Conservation (phyloP, 352 stramenopile species). For the Phytophthora constricta region DNA sequence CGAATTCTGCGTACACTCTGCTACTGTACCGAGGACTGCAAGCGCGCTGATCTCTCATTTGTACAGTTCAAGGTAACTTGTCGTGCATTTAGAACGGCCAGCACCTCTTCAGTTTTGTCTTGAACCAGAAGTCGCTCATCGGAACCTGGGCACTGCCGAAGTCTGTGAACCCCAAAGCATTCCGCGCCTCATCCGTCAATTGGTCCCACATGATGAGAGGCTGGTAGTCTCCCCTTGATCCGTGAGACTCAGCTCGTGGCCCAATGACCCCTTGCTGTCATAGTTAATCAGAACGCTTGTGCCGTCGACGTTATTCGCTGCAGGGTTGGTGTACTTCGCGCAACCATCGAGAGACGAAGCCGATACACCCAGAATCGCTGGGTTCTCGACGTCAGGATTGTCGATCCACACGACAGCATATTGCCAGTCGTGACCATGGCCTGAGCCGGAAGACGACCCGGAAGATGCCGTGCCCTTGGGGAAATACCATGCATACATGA, state of each 20-base stretch:
- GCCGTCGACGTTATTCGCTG: slow-evolving; percentile 14
- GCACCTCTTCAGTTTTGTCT: slow-evolving; percentile 15
- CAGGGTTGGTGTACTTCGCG: slow-evolving; percentile 10
- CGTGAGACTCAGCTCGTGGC: slow-evolving; percentile 17
- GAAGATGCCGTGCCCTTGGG: slow-evolving; percentile 48
- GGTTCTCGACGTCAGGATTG: slow-evolving; percentile 8
- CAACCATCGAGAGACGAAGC: slow-evolving; percentile 19
- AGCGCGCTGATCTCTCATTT: too few species aligned
- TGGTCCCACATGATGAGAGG: slow-evolving; percentile 31
- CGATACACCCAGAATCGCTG: slow-evolving; percentile 14
- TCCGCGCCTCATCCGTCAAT: slow-evolving; percentile 24
- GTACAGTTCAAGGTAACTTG: neutral
- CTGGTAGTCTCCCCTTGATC: slow-evolving; percentile 25
- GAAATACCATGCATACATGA: slow-evolving; percentile 58
- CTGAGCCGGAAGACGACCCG: slow-evolving; percentile 20
- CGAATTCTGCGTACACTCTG: too few species aligned
- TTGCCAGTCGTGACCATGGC: slow-evolving; percentile 54
- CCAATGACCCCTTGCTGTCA: neutral
- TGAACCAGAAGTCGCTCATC: slow-evolving; percentile 36
- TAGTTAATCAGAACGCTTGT: slow-evolving; percentile 24
- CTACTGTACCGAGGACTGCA: too few species aligned
- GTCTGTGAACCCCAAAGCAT: slow-evolving; percentile 27
- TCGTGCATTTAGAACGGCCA: neutral
- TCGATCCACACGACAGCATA: slow-evolving; percentile 48
- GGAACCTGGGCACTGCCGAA: slow-evolving; percentile 36